A percentile compares a stretch with the other conserved stretches of the same genome.
These are phyloP conservation scores for Stenogyne calaminthoides DNA, from an alignment of 305 asterid species.

Conservation along the genomic window DNA sequence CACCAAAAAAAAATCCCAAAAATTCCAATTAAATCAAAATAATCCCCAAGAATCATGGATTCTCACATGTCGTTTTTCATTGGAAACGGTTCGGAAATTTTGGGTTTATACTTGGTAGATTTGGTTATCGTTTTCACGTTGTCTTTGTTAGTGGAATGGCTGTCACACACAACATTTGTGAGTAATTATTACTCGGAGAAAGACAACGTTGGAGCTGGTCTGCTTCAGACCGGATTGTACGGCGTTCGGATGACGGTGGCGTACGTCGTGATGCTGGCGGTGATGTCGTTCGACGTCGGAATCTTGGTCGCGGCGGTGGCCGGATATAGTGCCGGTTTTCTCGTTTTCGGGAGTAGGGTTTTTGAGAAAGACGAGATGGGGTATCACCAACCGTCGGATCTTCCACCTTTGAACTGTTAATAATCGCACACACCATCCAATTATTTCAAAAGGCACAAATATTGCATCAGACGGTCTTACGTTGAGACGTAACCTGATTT, in stretches of 20 bases:
- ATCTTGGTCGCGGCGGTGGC: constrained; percentile 37
- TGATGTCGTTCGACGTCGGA: constrained; percentile 44
- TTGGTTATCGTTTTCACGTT: constrained; percentile 14
- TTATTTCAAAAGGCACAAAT: too few species aligned
- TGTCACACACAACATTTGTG: constrained; percentile 30
- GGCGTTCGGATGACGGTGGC: constrained; percentile 18
- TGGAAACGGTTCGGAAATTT: constrained; percentile 20
- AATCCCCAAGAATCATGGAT: constrained; percentile 3
- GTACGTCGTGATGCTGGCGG: constrained; percentile 43
- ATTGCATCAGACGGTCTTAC: too few species aligned
- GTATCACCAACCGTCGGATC: constrained; percentile 25
- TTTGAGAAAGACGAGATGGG: neutral
- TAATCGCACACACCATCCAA: neutral
- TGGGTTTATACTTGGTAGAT: constrained; percentile 7
- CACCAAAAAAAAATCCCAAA: too few species aligned
- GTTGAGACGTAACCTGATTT: too few species aligned
- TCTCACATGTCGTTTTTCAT: constrained; percentile 17
- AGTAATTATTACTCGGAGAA: neutral
- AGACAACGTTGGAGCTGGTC: constrained; percentile 4
- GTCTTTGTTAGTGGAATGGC: constrained; percentile 22
- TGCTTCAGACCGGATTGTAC: constrained; percentile 26
- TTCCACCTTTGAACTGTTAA: constrained; percentile 29
- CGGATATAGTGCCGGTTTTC: constrained; percentile 37
- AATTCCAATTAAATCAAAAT: neutral
- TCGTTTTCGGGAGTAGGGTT: constrained; percentile 33